phyloP scores from a whole-genome alignment of 2,329 filamentous ascomycete species.

The Grosmannia serpens region DNA sequence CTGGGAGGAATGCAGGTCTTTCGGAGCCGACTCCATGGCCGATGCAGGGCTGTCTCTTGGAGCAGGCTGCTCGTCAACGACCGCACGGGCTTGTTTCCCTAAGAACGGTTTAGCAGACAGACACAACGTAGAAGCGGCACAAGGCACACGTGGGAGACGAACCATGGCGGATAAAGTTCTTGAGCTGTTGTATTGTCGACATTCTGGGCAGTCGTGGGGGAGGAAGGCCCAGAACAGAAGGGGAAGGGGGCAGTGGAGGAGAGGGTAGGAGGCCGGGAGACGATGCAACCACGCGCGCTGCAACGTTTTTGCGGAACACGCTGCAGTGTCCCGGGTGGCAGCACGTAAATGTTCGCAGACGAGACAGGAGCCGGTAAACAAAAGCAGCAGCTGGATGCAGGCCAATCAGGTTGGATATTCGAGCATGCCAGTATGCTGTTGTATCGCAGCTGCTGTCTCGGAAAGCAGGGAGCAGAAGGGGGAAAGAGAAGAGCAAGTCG shows the following conservation, averaged over 20 bases:
- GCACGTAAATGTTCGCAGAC: not conserved
- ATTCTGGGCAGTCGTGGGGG: constrained; percentile 24
- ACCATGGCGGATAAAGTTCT: constrained; percentile 96
- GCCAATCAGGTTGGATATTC: not conserved
- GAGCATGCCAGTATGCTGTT: not conserved
- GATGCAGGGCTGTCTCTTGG: constrained; percentile 31
- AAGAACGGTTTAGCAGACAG: constrained; percentile 10
- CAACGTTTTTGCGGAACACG: not conserved
- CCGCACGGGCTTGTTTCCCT: constrained; percentile 79
- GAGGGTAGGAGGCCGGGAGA: not conserved
- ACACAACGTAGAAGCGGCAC: not conserved
- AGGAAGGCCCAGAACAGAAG: not conserved
- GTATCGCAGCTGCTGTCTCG: not conserved
- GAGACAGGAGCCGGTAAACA: not conserved
- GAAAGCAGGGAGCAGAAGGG: not conserved
- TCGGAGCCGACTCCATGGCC: not conserved
- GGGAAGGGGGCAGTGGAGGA: not conserved
- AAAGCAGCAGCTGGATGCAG: not conserved
- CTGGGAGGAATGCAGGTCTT: not conserved
- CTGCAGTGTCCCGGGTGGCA: not conserved
- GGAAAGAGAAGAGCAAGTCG: not conserved
- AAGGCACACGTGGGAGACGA: constrained; percentile 15
- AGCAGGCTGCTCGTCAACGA: constrained; percentile 38
- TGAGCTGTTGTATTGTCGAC: constrained; percentile 83
- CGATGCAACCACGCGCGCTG: not conserved